Conservation (phyloP, 495 filamentous ascomycete genomes). For the Neurospora intermedia region DNA sequence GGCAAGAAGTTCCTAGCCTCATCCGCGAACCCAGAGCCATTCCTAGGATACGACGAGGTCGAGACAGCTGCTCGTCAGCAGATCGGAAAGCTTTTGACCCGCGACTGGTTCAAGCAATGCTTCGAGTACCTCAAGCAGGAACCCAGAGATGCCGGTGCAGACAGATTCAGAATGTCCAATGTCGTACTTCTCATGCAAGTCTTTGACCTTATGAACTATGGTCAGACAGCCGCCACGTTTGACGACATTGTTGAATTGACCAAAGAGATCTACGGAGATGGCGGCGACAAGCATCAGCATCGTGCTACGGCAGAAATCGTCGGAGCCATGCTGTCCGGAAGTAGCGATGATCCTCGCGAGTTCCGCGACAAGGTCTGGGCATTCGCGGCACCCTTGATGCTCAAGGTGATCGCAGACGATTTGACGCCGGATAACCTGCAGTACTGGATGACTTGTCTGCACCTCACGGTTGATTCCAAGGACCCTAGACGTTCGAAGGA, state of each 20-base stretch:
- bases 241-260: slow-evolving; percentile 80
- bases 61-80: slow-evolving; percentile 67
- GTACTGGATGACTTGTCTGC: slow-evolving; percentile 91
- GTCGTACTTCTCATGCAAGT: slow-evolving; percentile 76
- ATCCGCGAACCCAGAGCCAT: slow-evolving; percentile 54
- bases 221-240: slow-evolving; percentile 62
- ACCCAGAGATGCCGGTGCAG: slow-evolving; percentile 68
- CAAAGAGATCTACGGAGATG: slow-evolving; percentile 69
- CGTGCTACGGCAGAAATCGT: slow-evolving; percentile 92
- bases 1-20: slow-evolving; percentile 70
- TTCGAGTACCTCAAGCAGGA: slow-evolving; percentile 96
- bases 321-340: slow-evolving; percentile 66
- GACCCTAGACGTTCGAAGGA: slow-evolving; percentile 84
- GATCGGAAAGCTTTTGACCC: slow-evolving; percentile 70
- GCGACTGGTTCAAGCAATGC: slow-evolving; percentile 76
- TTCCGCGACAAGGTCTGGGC: slow-evolving; percentile 69
- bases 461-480: slow-evolving; percentile 64
- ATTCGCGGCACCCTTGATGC: slow-evolving; percentile 81
- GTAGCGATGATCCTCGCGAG: slow-evolving; percentile 57
- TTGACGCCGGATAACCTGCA: slow-evolving; percentile 86
- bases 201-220: slow-evolving; percentile 76
- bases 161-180: slow-evolving; percentile 82
- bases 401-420: slow-evolving; percentile 75
- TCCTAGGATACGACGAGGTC: slow-evolving; percentile 71
- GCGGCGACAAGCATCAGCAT: slow-evolving; percentile 95